These are phyloP conservation scores for Annona squamosa DNA, from an alignment of 164 flowering plant genomes.

Conservation along the genomic window DNA sequence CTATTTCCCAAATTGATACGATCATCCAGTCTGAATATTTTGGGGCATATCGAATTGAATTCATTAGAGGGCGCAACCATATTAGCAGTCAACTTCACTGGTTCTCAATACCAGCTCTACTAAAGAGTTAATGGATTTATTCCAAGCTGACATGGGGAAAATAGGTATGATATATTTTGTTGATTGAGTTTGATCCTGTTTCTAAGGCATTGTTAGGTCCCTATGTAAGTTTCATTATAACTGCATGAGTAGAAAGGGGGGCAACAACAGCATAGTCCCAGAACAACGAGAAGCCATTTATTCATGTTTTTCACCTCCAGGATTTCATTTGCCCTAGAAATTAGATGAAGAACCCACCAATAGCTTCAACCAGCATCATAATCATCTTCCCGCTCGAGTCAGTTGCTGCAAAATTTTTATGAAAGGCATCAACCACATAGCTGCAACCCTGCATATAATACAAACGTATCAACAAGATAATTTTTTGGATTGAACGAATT, in stretches of 20 bases:
- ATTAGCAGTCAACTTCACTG: neutral
- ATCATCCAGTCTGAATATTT: neutral
- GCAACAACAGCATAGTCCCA: neutral
- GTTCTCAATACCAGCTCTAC: neutral
- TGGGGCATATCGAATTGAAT: neutral
- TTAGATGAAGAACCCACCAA: constrained; percentile 35
- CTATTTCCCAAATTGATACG: too few relatives aligned
- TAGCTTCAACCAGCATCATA: constrained; percentile 55
- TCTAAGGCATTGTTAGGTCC: neutral
- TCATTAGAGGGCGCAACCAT: neutral
- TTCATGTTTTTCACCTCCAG: neutral
- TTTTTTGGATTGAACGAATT: neutral
- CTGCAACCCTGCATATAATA: constrained; percentile 58
- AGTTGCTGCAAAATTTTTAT: constrained; percentile 35
- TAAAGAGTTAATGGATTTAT: too few relatives aligned
- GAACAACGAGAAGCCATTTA: neutral
- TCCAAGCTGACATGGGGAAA: too few relatives aligned
- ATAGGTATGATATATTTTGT: too few relatives aligned
- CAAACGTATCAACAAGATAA: neutral
- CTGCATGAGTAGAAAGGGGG: neutral
- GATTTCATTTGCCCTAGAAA: neutral
- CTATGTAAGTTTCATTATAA: neutral
- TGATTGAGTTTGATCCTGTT: neutral
- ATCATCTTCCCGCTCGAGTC: constrained; percentile 38
- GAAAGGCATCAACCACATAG: constrained; percentile 42